phyloP scores from a whole-genome alignment of 352 stramenopile genomes.

The Phytophthora pseudosyringae region DNA sequence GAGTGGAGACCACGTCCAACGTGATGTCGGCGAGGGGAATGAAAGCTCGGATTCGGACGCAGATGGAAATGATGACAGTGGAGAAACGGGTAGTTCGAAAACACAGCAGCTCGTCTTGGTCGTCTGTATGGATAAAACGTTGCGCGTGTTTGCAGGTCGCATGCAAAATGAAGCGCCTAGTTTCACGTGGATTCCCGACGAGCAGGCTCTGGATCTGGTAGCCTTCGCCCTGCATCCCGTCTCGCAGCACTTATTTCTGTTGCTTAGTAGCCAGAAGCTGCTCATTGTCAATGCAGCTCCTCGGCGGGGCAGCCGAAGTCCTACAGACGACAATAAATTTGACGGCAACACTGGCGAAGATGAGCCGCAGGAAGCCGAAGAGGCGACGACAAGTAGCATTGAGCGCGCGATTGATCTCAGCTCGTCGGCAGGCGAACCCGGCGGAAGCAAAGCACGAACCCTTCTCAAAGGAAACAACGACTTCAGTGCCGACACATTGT shows the following conservation, averaged over 20 bases:
- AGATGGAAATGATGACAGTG: conserved; percentile 19
- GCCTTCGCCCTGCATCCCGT: conserved; percentile 65
- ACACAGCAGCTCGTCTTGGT: conserved; percentile 58
- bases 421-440: conserved; percentile 1
- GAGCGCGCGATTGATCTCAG: conserved; percentile 49
- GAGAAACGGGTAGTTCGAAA: background rate
- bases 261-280: conserved; percentile 66
- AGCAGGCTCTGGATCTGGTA: conserved; percentile 62
- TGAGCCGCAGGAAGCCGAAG: conserved; percentile 15
- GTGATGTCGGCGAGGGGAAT: conserved; percentile 8
- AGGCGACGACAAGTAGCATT: conserved; percentile 30
- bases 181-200: conserved; percentile 79
- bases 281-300: conserved; percentile 51
- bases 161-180: conserved; percentile 57
- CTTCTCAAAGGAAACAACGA: conserved; percentile 3
- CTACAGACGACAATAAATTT: background rate
- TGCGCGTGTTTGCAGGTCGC: conserved; percentile 62
- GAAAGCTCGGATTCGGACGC: conserved; percentile 25
- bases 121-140: conserved; percentile 70
- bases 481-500: conserved; percentile 1
- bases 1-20: background rate
- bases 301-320: conserved; percentile 2
- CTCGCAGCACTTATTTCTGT: conserved; percentile 55
- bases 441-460: conserved; percentile 5
- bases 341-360: conserved; percentile 6